Percentiles rank a stretch among this genome's conserved stretches.
Conservation (phyloP, 768 basidiomycete species). For the Crassisporium funariophilum region DNA sequence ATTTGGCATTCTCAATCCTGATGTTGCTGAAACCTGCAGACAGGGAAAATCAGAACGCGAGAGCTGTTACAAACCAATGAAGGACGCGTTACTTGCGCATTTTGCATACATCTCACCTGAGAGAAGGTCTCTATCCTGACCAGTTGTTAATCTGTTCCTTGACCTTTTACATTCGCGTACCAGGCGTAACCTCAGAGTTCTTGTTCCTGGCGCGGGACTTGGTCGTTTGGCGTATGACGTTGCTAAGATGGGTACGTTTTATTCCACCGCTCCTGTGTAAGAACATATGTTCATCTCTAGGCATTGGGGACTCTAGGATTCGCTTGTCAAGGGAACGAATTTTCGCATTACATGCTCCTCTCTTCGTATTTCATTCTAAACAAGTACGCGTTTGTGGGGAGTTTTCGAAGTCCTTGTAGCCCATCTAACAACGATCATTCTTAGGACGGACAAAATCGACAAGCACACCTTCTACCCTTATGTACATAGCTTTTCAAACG, state of each 20-base stretch:
- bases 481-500: constrained; percentile 91
- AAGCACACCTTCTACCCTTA: constrained; percentile 85
- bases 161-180: constrained; percentile 18
- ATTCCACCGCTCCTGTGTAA: not conserved
- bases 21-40: too few species aligned
- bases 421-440: too few species aligned
- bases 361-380: constrained; percentile 89
- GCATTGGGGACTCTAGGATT: constrained; percentile 57
- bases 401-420: too few species aligned
- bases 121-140: constrained; percentile 47
- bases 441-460: constrained; percentile 63
- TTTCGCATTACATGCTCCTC: constrained; percentile 93
- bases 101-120: constrained; percentile 57
- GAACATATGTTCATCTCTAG: too few species aligned
- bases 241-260: constrained; percentile 65
- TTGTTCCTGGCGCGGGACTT: constrained; percentile 90
- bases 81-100: constrained; percentile 66
- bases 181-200: constrained; percentile 64
- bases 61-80: constrained; percentile 79
- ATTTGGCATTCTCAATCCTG: not conserved
- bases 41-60: constrained; percentile 81
- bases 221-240: constrained; percentile 89
- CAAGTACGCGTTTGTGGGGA: too few species aligned
- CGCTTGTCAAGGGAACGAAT: constrained; percentile 92
- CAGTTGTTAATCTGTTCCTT: constrained; percentile 2